Base-by-base conservation (phyloP, 2,329 filamentous ascomycete species). In the Boeremia lycopersici region DNA sequence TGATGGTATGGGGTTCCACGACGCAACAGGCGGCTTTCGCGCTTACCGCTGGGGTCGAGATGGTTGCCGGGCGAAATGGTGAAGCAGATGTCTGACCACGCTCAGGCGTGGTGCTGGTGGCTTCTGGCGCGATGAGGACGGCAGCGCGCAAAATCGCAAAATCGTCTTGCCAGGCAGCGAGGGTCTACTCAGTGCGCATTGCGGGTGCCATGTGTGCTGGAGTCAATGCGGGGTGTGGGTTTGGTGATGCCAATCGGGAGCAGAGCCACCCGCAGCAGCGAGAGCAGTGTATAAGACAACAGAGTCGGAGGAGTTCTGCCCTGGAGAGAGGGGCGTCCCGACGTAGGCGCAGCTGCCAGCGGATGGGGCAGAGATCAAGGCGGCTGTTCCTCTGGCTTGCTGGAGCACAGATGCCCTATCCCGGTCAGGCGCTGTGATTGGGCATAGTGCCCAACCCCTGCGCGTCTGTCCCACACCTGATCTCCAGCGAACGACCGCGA, bases 231-330 rank as follows among this genome's bases (percentile, higher is more conserved):
- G 48, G 49, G 59, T 43, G 47, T 57, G 52, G 60, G 52, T 55
- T 50, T 57, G 57, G 30, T 57, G 54, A 61, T 55, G 61, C 61
- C 57, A 60, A 55, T 50, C 64, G 56, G 59, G 58, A 60, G 58
- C 63, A 60, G 61, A 62, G 55, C 52, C 61, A 58, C 56, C 59
- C 65, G 63, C 59, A 58, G 63, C 64, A 67, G 68, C 68, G 62
- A 64, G 59, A 59, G 62, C 63, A 63, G 64, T 62, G 68, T 72
- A 71, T 70, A 70, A 68, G 57, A 62, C 60, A 50, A 52, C 55
- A 48, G 44, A 26, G 57, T 49, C 42, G 54, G 57, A 57, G 61
- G 58, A 63, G 57, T 56, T 53, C 54, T 53, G 46, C 48, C 61
- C 59, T 50, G 41, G 61, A 53, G 49, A 47, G 63, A 69, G 63